Evolutionary conservation across 139 green algal genomes (phyloP), one percentile per base, ranked within the genome.

Genomic region (Tetradesmus lagerheimii): DNA sequence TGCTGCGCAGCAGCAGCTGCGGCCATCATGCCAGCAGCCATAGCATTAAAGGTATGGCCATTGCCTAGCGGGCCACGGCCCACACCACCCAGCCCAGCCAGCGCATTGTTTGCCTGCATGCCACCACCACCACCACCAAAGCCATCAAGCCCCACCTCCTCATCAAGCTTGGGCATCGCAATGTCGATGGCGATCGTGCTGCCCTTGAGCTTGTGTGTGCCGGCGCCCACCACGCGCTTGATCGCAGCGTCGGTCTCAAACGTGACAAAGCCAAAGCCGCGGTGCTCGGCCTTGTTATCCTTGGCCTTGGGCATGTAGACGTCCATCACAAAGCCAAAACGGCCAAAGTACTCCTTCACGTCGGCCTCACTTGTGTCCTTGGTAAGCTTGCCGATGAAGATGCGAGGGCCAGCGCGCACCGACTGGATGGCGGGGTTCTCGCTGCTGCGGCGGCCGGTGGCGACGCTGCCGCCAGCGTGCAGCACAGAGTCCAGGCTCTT

Each of bases 221-320:
- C 94, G 37, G 95, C 93, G 39, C 89, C 90, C 29, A 96, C 93
- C 37, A 95, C 94, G n/a, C 94, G 91, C 88, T 96, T 93, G 41
- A 99, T 96, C 11, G 96, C 93, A 9, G 96, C 96, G 74, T 98
- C 96, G 0, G 97, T 99, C 91, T 99, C 97, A 93, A 97, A 99
- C 0, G 97, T 99, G 1, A 99, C 95, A 89, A 99, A 99, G 4
- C 97, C 97, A 93, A 99, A 99, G 39, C 97, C 96, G 45, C 97
- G 92, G 91, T 99, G 97, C 91, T 97, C 96, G 0, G 86, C 67
- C 91, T 96, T 96, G 93, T 96, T 96, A 88, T 96, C 94, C 88
- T 94, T 94, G 39, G 92, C 79, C 90, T 95, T 94, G 39, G 96
- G 96, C 91, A 99, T 94, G 93, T 98, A 99, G 16, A 99, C 96